Evolutionary conservation across 345 rosid genomes (phyloP).

Genomic region (Stellera chamaejasme): DNA sequence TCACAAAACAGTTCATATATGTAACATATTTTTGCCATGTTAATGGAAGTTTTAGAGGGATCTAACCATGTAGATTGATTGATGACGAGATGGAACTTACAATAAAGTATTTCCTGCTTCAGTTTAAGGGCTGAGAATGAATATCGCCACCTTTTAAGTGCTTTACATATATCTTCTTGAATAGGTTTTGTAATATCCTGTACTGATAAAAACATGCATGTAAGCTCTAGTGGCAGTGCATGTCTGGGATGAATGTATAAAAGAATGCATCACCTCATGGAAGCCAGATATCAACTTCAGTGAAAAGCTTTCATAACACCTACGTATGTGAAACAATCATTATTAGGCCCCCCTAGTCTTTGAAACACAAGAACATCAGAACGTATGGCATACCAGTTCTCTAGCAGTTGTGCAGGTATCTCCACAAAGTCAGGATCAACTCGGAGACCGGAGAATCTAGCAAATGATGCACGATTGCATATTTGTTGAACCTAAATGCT

Average conservation of each 20-base stretch:
- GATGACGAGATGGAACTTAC: conserved; percentile 35
- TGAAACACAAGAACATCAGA: conserved; percentile 6
- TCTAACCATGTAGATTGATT: background rate
- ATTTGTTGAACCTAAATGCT: conserved; percentile 70
- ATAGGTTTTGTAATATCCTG: conserved; percentile 90
- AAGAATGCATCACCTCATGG: conserved; percentile 56
- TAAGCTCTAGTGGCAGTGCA: background rate
- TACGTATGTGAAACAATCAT: conserved; percentile 25
- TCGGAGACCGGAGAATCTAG: conserved; percentile 79
- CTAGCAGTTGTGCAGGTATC: conserved; percentile 77
- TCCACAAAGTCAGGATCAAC: conserved; percentile 90
- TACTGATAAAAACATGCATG: conserved; percentile 5
- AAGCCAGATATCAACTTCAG: conserved; percentile 92
- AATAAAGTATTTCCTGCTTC: conserved; percentile 88
- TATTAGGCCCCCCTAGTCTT: conserved; percentile 3
- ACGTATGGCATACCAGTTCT: conserved; percentile 51
- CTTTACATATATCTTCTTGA: conserved; percentile 64
- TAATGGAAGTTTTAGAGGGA: too few relatives aligned
- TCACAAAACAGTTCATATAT: too few relatives aligned
- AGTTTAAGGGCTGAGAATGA: conserved; percentile 79
- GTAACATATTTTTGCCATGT: too few relatives aligned
- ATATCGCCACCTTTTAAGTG: conserved; percentile 74
- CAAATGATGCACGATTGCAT: conserved; percentile 86
- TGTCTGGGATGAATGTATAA: background rate
- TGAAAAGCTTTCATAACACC: conserved; percentile 89